Evolutionary conservation across 2,329 filamentous ascomycete species (phyloP), one percentile per base, ranked within the genome.

Genomic region (Diaporthe sp.): DNA sequence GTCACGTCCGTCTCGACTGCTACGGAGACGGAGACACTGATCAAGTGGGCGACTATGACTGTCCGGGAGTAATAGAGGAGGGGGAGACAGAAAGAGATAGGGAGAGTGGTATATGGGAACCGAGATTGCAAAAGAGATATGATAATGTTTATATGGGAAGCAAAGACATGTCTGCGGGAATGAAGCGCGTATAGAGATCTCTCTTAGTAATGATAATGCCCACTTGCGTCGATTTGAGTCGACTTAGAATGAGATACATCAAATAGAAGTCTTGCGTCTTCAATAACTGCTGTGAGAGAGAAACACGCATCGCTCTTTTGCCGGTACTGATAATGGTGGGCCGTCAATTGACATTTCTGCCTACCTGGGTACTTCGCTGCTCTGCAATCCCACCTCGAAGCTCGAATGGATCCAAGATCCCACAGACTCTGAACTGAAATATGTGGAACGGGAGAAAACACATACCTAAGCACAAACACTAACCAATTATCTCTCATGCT

Each of bases 1-100:
- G 75, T 76, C 28, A 76, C 73, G 47, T 65, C 73, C 22, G 55
- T 76, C 37, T 75, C 73, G 60, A 76, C 73, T 4, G 70, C 73
- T 15, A 76, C 75, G n/a, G 70, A 73, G 60, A 65, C n/a, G 47
- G 75, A 73, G 60, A 73, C 71, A 15, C 8, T 53, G 49, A 65
- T 53, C 25, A 73, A 55, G 49, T 73, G 58, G 71, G 58, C 58
- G 17, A 73, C 71, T 25, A 47, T 65, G 71, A 73, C 71, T 4
- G 49, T 73, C 9, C 25, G 39, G 37, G 70, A 25, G 28, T 61
- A 60, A 49, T 72, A 31, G n/a, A 51, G n/a, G 31, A 37, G 28
- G 20, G 15, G 1, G 9, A 49, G 15, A 53, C 2, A 42, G 17
- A 71, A 5, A n/a, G 53, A 22, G n/a, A 37, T n/a, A 34, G 10